Conservation (phyloP, 495 filamentous ascomycete species). For the Hypoxylon rickii region DNA sequence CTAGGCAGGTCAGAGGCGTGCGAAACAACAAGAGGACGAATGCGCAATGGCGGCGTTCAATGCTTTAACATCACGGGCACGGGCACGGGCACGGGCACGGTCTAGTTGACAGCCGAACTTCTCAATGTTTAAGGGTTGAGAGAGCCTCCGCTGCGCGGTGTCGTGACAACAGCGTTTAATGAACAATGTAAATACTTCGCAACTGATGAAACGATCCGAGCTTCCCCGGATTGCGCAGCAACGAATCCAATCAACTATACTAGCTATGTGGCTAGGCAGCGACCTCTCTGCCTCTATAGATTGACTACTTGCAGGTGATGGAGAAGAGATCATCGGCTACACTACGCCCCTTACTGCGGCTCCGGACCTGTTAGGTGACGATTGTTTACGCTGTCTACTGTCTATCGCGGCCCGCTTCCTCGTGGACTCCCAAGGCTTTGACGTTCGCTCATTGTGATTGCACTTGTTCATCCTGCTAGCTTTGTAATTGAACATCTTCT, state of each 20-base stretch:
- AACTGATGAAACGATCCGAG: conserved; percentile 2
- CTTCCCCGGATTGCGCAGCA: too few relatives aligned
- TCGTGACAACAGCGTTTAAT: conserved; percentile 17
- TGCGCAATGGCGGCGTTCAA: too few relatives aligned
- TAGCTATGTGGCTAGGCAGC: too few relatives aligned
- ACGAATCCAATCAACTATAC: conserved; percentile 7
- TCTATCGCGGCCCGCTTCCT: conserved; percentile 11
- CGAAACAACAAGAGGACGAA: conserved; percentile 3
- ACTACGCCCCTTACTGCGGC: conserved; percentile 1
- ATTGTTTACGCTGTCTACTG: conserved; percentile 5
- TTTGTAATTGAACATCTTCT: conserved; percentile 10
- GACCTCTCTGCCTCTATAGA: too few relatives aligned
- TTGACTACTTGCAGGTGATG: not conserved
- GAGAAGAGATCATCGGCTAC: conserved; percentile 4
- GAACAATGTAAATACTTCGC: conserved; percentile 8
- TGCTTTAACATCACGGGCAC: too few relatives aligned
- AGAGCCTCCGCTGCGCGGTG: conserved; percentile 4
- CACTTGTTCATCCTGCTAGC: not conserved
- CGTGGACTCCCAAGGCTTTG: too few relatives aligned
- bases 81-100: too few relatives aligned
- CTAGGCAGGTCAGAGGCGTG: conserved; percentile 5
- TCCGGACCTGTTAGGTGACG: not conserved
- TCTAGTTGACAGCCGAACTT: not conserved
- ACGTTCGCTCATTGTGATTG: too few relatives aligned
- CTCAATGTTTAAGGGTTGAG: not conserved